These are phyloP conservation scores for Penicillium atrosanguineum DNA, from an alignment of 495 filamentous ascomycete genomes.

Conservation along the genomic window DNA sequence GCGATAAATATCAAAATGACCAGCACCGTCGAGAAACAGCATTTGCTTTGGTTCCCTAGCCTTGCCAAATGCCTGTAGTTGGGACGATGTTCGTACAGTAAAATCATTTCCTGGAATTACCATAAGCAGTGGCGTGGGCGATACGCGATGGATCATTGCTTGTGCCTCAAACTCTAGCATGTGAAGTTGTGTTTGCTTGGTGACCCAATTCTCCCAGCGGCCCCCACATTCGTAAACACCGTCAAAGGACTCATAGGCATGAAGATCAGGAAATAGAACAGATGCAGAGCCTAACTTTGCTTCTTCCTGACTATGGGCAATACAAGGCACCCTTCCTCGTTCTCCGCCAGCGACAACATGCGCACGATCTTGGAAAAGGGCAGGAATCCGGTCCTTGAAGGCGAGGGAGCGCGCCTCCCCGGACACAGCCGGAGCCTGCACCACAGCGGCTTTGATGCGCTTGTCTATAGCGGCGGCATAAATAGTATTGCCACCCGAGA, in stretches of 20 bases:
- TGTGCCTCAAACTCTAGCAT: constrained; percentile 27
- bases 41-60: constrained; percentile 13
- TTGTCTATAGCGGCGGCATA: constrained; percentile 32
- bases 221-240: too few species aligned
- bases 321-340: constrained; percentile 1
- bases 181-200: constrained; percentile 19
- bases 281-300: neutral
- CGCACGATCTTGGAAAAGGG: constrained; percentile 1
- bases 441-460: constrained; percentile 32
- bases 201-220: constrained; percentile 21
- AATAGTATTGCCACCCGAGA: constrained; percentile 29
- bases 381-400: constrained; percentile 9
- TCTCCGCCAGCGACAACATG: constrained; percentile 1
- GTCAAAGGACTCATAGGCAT: too few species aligned
- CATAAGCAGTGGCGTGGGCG: constrained; percentile 28
- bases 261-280: too few species aligned
- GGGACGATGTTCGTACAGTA: neutral
- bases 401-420: constrained; percentile 9
- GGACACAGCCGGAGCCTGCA: constrained; percentile 16
- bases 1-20: constrained; percentile 14
- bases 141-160: constrained; percentile 27
- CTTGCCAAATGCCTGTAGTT: too few species aligned
- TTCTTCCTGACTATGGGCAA: neutral
- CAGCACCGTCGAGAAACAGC: constrained; percentile 5
- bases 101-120: too few species aligned